Conservation (phyloP, 768 basidiomycete genomes). For the Lentinula boryana region DNA sequence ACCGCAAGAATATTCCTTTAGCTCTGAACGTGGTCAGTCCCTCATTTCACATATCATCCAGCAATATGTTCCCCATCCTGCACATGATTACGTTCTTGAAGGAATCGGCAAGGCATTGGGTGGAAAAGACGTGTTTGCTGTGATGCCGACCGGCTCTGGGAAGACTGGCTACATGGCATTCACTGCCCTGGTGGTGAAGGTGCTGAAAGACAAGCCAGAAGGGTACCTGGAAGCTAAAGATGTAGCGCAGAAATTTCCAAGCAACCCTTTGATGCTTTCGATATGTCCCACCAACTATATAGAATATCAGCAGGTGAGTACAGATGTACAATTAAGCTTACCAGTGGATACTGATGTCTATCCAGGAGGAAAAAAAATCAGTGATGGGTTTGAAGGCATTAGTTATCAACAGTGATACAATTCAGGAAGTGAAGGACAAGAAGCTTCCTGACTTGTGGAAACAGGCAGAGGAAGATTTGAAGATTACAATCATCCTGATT, state of each 20-base stretch:
- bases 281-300: not conserved
- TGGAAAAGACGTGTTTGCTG: conserved; percentile 1
- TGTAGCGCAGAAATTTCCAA: conserved; percentile 10
- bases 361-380: not conserved
- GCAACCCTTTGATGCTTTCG: not conserved
- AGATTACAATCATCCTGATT: not conserved
- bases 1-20: too few species aligned
- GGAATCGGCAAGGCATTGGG: not conserved
- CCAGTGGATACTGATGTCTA: too few species aligned
- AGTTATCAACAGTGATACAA: not conserved
- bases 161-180: conserved; percentile 6
- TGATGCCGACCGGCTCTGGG: conserved; percentile 1
- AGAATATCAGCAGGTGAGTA: not conserved
- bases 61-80: not conserved
- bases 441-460: not conserved
- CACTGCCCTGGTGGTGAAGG: not conserved
- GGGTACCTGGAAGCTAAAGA: not conserved
- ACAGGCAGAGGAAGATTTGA: not conserved
- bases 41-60: not conserved
- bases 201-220: not conserved
- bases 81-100: not conserved
- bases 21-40: not conserved
- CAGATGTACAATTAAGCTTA: not conserved
- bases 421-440: not conserved
- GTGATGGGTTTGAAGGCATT: not conserved